These are phyloP conservation scores for Pseudonectria foliicola DNA, from an alignment of 2,329 filamentous ascomycete species.

Conservation along the genomic window DNA sequence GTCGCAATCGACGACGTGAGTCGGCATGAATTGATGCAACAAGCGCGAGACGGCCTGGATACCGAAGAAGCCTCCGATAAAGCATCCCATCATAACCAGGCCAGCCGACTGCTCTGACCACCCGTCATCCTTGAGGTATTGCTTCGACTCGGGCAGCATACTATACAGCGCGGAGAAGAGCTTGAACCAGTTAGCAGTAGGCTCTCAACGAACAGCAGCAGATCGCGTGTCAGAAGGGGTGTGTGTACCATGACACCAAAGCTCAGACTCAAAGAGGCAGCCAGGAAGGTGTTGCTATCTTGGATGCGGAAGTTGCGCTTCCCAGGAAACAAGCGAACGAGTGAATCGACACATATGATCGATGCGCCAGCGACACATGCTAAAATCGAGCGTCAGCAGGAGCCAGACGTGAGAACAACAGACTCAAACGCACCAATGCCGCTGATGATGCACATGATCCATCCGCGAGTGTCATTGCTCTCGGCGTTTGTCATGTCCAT, in stretches of 20 bases:
- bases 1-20: slow-evolving; percentile 74
- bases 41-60: slow-evolving; percentile 68
- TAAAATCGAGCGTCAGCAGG: slow-evolving; percentile 6
- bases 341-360: slow-evolving; percentile 78
- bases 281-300: slow-evolving; percentile 82
- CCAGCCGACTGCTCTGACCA: slow-evolving; percentile 61
- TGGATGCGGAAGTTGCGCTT: slow-evolving; percentile 77
- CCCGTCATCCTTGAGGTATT: slow-evolving; percentile 64
- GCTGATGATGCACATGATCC: slow-evolving; percentile 87
- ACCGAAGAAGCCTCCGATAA: slow-evolving; percentile 64
- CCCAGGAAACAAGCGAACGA: slow-evolving; percentile 66
- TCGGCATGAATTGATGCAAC: slow-evolving; percentile 67
- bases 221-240: neutral
- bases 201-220: neutral
- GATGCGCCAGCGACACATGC: slow-evolving; percentile 68
- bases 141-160: slow-evolving; percentile 83
- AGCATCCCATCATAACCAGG: slow-evolving; percentile 61
- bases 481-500: slow-evolving; percentile 32
- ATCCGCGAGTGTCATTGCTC: slow-evolving; percentile 77
- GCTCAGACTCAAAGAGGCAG: slow-evolving; percentile 81
- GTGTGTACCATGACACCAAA: slow-evolving; percentile 86
- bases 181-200: slow-evolving; percentile 36
- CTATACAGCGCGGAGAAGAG: slow-evolving; percentile 87
- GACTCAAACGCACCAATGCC: slow-evolving; percentile 49
- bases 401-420: neutral